phyloP scores from a whole-genome alignment of 148 eudicot genomes.

The Camellia lanceoleosa region DNA sequence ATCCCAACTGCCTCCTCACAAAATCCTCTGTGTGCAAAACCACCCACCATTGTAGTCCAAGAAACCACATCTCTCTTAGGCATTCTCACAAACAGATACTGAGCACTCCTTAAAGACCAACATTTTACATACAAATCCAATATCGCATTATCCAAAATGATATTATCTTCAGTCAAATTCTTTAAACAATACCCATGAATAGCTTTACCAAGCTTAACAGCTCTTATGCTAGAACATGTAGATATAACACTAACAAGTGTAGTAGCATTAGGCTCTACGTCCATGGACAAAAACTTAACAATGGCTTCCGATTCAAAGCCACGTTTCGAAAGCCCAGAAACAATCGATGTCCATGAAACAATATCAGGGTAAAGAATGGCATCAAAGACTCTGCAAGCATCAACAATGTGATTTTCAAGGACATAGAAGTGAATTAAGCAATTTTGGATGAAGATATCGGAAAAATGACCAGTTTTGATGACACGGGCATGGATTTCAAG shows the following conservation, averaged over 20 bases:
- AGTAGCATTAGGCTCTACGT: constrained; percentile 10
- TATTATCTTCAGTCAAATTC: not conserved
- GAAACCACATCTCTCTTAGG: constrained; percentile 16
- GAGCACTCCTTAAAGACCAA: constrained; percentile 14
- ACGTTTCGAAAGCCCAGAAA: constrained; percentile 17
- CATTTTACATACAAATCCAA: constrained; percentile 14
- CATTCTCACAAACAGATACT: constrained; percentile 9
- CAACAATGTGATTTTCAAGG: not conserved
- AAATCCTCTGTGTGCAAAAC: constrained; percentile 5
- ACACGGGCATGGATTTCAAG: constrained; percentile 19
- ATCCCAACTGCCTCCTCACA: not conserved
- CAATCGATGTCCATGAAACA: constrained; percentile 21
- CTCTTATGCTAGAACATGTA: constrained; percentile 12
- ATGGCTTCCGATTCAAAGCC: constrained; percentile 16
- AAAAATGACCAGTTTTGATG: constrained; percentile 8
- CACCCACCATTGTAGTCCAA: constrained; percentile 22
- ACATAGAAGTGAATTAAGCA: constrained; percentile 15
- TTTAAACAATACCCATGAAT: constrained; percentile 18
- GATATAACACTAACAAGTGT: constrained; percentile 20
- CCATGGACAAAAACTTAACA: constrained; percentile 10
- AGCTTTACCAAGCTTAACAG: constrained; percentile 15
- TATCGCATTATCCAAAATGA: constrained; percentile 12
- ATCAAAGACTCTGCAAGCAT: constrained; percentile 10
- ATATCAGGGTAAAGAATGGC: constrained; percentile 3
- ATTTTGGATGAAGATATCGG: not conserved